Evolutionary conservation across 2,329 filamentous ascomycete genomes (phyloP).

Genomic region (Pseudopyricularia cyperi): DNA sequence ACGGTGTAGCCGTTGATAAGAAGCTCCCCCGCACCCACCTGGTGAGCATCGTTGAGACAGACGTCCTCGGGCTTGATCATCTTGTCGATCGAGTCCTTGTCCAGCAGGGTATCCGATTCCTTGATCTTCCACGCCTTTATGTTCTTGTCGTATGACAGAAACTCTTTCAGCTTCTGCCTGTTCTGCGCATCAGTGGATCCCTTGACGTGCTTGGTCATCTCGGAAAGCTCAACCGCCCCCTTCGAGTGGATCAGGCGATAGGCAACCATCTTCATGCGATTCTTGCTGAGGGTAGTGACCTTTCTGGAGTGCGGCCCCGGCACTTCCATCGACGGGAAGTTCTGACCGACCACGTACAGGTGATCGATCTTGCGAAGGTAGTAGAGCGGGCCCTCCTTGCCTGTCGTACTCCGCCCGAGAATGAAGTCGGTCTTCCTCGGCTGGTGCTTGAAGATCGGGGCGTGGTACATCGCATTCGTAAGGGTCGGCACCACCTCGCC

Average conservation of each 20-base stretch:
- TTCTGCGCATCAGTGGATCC: slow-evolving; percentile 93
- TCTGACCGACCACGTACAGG: slow-evolving; percentile 81
- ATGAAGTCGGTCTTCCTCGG: slow-evolving; percentile 74
- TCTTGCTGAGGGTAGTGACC: slow-evolving; percentile 94
- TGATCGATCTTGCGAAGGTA: slow-evolving; percentile 84
- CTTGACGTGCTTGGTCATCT: slow-evolving; percentile 83
- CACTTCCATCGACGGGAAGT: slow-evolving; percentile 83
- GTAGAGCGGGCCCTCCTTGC: slow-evolving; percentile 64
- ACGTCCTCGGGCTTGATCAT: slow-evolving; percentile 96
- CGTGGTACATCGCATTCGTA: slow-evolving; percentile 90
- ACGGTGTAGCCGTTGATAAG: slow-evolving; percentile 88
- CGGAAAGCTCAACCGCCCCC: slow-evolving; percentile 59
- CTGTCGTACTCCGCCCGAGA: slow-evolving; percentile 69
- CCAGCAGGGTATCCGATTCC: slow-evolving; percentile 60
- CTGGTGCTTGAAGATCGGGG: slow-evolving; percentile 81
- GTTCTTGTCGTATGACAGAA: slow-evolving; percentile 81
- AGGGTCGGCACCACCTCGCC: slow-evolving; percentile 84
- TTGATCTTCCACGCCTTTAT: slow-evolving; percentile 76
- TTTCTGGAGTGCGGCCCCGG: slow-evolving; percentile 88
- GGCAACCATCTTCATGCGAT: slow-evolving; percentile 89
- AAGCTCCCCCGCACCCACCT: slow-evolving; percentile 82
- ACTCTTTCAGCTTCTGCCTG: slow-evolving; percentile 92
- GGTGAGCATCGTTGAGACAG: slow-evolving; percentile 90
- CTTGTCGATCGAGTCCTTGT: slow-evolving; percentile 65
- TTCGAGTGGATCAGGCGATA: slow-evolving; percentile 78